phyloP scores from a whole-genome alignment of 2,329 filamentous ascomycete genomes.

The Penicillium digitatum region DNA sequence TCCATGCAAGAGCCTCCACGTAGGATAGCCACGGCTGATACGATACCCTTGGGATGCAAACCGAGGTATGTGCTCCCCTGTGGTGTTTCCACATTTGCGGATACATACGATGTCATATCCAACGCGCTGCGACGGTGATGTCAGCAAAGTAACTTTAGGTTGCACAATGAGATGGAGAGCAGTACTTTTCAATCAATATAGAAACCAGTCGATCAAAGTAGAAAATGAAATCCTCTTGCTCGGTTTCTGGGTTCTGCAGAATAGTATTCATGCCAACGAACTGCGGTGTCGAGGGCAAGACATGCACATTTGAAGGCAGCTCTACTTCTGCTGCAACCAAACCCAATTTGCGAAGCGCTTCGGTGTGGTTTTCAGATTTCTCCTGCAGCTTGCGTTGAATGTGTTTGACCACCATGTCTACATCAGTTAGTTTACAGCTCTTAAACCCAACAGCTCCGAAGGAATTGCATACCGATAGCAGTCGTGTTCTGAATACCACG shows the following conservation, averaged over 20 bases:
- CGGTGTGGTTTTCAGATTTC: constrained; percentile 79
- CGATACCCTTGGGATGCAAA: constrained; percentile 64
- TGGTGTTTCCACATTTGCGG: constrained; percentile 65
- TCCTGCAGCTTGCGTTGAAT: constrained; percentile 81
- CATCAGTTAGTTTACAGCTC: constrained; percentile 14
- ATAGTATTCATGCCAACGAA: constrained; percentile 86
- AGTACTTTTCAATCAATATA: constrained; percentile 70
- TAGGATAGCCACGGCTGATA: constrained; percentile 82
- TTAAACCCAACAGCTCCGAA: not conserved
- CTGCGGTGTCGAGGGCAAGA: constrained; percentile 74
- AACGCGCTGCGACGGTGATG: constrained; percentile 55
- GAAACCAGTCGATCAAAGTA: constrained; percentile 89
- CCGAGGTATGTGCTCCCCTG: constrained; percentile 67
- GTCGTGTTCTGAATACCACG: constrained; percentile 92
- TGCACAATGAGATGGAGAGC: too few relatives aligned
- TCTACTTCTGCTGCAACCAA: constrained; percentile 66
- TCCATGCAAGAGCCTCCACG: constrained; percentile 87
- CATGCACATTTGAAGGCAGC: constrained; percentile 68
- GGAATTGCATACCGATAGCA: constrained; percentile 59
- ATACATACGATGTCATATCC: constrained; percentile 69
- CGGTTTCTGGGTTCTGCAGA: constrained; percentile 73
- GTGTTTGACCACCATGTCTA: constrained; percentile 89
- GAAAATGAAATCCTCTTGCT: constrained; percentile 89
- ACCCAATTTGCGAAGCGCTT: constrained; percentile 72
- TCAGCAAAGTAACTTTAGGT: constrained; percentile 1